phyloP scores from a whole-genome alignment of 1,284 basidiomycete species.

The Ganoderma leucocontextum region DNA sequence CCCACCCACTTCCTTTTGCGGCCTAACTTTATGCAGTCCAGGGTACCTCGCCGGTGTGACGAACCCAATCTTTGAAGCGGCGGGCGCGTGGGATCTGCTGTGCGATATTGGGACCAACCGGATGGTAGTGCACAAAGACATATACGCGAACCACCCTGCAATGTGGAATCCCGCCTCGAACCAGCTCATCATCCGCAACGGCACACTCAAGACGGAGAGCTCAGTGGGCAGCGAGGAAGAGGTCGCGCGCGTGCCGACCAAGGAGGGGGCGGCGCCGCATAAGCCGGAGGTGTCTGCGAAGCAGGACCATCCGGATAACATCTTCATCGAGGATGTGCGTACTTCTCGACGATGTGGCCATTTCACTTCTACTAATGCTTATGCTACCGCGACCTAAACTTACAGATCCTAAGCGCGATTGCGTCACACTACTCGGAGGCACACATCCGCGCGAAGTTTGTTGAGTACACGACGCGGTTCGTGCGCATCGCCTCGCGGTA shows the following conservation, averaged over 20 bases:
- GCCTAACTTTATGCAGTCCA: conserved; percentile 54
- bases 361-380: not conserved
- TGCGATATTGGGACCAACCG: conserved; percentile 89
- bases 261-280: conserved; percentile 43
- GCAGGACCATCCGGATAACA: conserved; percentile 76
- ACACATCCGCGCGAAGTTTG: conserved; percentile 79
- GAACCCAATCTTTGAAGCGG: conserved; percentile 93
- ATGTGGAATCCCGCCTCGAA: conserved; percentile 49
- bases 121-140: conserved; percentile 88
- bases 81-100: conserved; percentile 90
- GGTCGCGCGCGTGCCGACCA: conserved; percentile 51
- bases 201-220: conserved; percentile 68
- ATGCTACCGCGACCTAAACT: no score
- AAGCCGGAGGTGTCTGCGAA: conserved; percentile 62
- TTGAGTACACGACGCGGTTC: conserved; percentile 81
- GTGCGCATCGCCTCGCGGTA: conserved; percentile 80
- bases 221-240: conserved; percentile 71
- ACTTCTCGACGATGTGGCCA: not conserved
- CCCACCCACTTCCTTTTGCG: not conserved
- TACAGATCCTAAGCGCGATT: conserved; percentile 75
- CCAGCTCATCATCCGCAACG: conserved; percentile 59
- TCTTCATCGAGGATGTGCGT: conserved; percentile 93
- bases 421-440: conserved; percentile 81
- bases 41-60: conserved; percentile 97
- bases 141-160: conserved; percentile 66